Conservation (phyloP, 2,329 filamentous ascomycete genomes). For the Phaeosphaeriaceae sp. region DNA sequence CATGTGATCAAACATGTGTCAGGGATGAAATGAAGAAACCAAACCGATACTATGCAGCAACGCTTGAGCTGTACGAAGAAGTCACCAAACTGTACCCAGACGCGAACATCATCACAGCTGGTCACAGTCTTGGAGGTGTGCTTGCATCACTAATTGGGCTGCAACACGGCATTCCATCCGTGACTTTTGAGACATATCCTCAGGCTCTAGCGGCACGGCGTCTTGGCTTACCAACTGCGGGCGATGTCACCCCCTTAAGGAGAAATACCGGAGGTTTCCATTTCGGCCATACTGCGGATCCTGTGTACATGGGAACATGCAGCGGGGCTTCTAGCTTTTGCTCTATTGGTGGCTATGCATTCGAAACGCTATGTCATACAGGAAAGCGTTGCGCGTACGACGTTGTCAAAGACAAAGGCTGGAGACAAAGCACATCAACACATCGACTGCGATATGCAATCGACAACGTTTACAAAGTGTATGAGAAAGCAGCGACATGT, state of each 20-base stretch:
- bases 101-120: slow-evolving; percentile 43
- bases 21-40: slow-evolving; percentile 39
- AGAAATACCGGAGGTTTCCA: slow-evolving; percentile 45
- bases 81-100: slow-evolving; percentile 42
- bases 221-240: slow-evolving; percentile 38
- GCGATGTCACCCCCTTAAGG: slow-evolving; percentile 37
- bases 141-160: slow-evolving; percentile 44
- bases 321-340: slow-evolving; percentile 45
- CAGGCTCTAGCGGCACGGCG: slow-evolving; percentile 44
- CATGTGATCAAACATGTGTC: slow-evolving; percentile 44
- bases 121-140: slow-evolving; percentile 45
- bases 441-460: slow-evolving; percentile 44
- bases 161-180: slow-evolving; percentile 39
- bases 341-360: slow-evolving; percentile 45
- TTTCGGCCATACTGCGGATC: slow-evolving; percentile 46
- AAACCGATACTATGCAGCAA: slow-evolving; percentile 42
- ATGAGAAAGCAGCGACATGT: slow-evolving; percentile 42
- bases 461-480: slow-evolving; percentile 44
- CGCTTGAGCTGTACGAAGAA: slow-evolving; percentile 42
- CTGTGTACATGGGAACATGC: slow-evolving; percentile 47
- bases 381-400: slow-evolving; percentile 45
- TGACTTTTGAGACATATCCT: slow-evolving; percentile 46
- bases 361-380: slow-evolving; percentile 46
- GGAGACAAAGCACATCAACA: slow-evolving; percentile 42
- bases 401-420: slow-evolving; percentile 46